Conservation (phyloP, 2,329 filamentous ascomycete genomes). For the Fusarium robinianum region DNA sequence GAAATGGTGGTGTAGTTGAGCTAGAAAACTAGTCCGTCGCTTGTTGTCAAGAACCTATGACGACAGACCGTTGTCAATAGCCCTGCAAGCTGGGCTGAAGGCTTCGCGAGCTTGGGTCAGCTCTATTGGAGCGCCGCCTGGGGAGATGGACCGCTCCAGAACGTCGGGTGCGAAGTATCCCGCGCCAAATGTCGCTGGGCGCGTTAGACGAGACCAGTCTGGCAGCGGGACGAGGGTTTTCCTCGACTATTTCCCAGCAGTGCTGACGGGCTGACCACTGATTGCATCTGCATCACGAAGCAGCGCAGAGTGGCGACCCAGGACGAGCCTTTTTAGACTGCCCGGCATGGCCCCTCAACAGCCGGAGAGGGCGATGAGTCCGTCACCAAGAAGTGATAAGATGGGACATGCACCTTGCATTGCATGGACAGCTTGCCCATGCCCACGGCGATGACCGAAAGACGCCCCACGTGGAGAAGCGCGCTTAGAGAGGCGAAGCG, state of each 20-base stretch:
- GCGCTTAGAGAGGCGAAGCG: slow-evolving; percentile 30
- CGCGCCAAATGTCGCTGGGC: slow-evolving; percentile 4
- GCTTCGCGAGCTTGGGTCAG: slow-evolving; percentile 17
- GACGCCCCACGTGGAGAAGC: slow-evolving; percentile 35
- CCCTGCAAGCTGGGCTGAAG: slow-evolving; percentile 23
- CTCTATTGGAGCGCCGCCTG: slow-evolving; percentile 17
- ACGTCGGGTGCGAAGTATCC: slow-evolving; percentile 16
- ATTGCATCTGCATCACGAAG: no score
- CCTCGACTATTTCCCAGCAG: slow-evolving; percentile 1
- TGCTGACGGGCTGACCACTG: slow-evolving; percentile 5
- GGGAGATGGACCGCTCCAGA: slow-evolving; percentile 32
- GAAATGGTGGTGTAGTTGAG: no score
- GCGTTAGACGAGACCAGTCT: slow-evolving; percentile 3
- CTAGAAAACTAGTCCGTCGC: no score
- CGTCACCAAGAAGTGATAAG: no score
- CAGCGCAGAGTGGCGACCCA: no score
- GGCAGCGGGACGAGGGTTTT: slow-evolving; percentile 10
- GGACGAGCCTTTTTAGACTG: no score
- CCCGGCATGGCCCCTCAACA: no score
- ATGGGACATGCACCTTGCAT: slow-evolving; percentile 15
- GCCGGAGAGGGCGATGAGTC: no score
- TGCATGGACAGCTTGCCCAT: slow-evolving; percentile 13
- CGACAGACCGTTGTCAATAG: no score
- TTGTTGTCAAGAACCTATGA: no score
- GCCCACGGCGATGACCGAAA: slow-evolving; percentile 34